Evolutionary conservation across 305 asterid species (phyloP), one percentile per base, ranked within the genome.

Genomic region (Fraxinus paxiana): DNA sequence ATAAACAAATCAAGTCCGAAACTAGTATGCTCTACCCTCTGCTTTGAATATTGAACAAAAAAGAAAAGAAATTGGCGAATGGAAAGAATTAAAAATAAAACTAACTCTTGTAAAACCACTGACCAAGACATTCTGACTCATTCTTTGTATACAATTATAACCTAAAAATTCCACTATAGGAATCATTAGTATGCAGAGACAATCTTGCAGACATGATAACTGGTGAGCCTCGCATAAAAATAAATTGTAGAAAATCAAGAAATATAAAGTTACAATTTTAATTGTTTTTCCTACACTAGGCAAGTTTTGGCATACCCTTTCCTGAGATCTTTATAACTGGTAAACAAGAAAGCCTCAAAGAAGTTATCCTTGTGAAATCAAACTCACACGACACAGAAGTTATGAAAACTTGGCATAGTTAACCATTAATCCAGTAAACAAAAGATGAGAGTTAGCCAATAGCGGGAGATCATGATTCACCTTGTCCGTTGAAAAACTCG

Each of bases 401-500:
- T 20, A 69, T 65, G 34, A 74, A 18, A 80, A 74, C 10, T 74
- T 33, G 9, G 43, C 80, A 37, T 35, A 56, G 41, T 6, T 61
- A 80, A 2, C 26, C 31, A 73, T 17, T 26, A 48, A 31, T 83
- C 28, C 54, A 61, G 46, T 65, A 79, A 70, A 76, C 1, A 56
- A 56, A 70, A 67, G 59, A 65, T 37, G 37, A 73, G 67, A n/a
- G 17, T 48, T 6, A 33, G 43, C 3, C 75, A 3, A 51, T 1
- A 74, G 20, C 5, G 24, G 15, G 46, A 54, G 15, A 65, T 69
- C 78, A 86, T 75, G 67, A 75, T 38, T 70, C 87, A 94, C 98
- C 97, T 92, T 89, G 93, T 79, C 90, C 97, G 73, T 84, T 86
- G 72, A 87, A 89, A 83, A 78, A 85, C 78, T 91, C 98, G 61